These are phyloP conservation scores for Euryodendron excelsum DNA, from an alignment of 148 eudicot species.

Conservation along the genomic window DNA sequence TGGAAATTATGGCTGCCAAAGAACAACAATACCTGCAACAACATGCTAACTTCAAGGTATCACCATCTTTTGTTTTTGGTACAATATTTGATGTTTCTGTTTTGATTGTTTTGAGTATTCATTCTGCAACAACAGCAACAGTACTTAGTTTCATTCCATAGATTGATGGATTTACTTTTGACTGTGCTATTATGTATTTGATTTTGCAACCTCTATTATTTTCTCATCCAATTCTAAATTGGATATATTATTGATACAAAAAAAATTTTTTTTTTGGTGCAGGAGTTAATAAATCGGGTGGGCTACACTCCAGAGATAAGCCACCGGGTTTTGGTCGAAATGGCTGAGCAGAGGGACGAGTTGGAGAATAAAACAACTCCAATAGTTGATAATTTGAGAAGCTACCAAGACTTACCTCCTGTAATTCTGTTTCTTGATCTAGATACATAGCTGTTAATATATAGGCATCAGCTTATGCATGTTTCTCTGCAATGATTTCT, in stretches of 20 bases:
- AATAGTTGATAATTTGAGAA: conserved; percentile 74
- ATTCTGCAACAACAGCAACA: too few relatives aligned
- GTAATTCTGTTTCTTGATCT: conserved; percentile 30
- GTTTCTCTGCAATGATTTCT: neutral
- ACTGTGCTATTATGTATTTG: neutral
- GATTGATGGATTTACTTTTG: neutral
- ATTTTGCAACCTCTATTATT: neutral
- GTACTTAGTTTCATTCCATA: neutral
- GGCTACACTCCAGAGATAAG: conserved; percentile 86
- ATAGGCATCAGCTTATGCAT: neutral
- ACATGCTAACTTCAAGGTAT: conserved; percentile 78
- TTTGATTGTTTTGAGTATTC: neutral
- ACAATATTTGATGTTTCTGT: neutral
- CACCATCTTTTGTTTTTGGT: neutral
- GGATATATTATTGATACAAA: neutral
- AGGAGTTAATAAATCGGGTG: conserved; percentile 81
- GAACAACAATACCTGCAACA: conserved; percentile 79
- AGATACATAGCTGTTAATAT: neutral
- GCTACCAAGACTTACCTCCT: conserved; percentile 93
- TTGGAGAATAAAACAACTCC: conserved; percentile 82
- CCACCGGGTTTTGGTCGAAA: conserved; percentile 75
- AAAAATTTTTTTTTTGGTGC: conserved; percentile 8
- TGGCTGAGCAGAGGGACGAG: conserved; percentile 83
- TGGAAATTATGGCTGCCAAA: conserved; percentile 68
- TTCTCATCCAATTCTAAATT: neutral